phyloP scores from a whole-genome alignment of 805 yeast genomes.

The Candida awuae region DNA sequence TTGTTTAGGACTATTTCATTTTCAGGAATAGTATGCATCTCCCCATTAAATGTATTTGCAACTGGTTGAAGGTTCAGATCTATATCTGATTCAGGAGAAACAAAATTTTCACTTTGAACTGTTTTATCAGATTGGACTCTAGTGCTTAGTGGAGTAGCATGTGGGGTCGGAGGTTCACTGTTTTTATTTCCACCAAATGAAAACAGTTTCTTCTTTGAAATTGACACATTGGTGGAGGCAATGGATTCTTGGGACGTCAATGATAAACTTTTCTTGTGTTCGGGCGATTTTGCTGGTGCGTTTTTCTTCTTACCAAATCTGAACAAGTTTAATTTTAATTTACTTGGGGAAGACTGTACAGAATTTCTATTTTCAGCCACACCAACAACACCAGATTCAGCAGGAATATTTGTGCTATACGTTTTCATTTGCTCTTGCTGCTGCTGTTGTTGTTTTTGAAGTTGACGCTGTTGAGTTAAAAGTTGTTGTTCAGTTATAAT shows the following conservation, averaged over 20 bases:
- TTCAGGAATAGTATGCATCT: conserved; percentile 3
- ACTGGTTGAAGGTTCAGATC: background rate
- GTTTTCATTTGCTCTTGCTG: background rate
- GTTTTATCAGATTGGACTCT: background rate
- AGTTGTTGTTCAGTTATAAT: too few species aligned
- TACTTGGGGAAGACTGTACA: background rate
- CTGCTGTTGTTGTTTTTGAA: background rate
- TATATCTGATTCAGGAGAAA: background rate
- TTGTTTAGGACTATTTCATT: background rate
- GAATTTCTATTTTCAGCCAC: background rate
- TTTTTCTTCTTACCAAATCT: conserved; percentile 7
- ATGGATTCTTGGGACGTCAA: conserved; percentile 7
- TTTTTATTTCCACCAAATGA: conserved; percentile 5
- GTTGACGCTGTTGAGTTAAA: too few species aligned
- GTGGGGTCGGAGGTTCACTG: too few species aligned
- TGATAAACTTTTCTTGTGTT: conserved; percentile 5
- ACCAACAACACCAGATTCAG: background rate
- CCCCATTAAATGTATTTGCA: background rate
- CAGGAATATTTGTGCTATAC: too few species aligned
- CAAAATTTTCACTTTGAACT: background rate
- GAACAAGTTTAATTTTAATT: conserved; percentile 5
- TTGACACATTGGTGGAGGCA: background rate
- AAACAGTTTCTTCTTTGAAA: conserved; percentile 1
- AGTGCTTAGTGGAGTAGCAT: too few species aligned
- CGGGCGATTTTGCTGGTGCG: background rate